Conservation (phyloP, 1,284 basidiomycete species). For the Heterobasidion parviporum region DNA sequence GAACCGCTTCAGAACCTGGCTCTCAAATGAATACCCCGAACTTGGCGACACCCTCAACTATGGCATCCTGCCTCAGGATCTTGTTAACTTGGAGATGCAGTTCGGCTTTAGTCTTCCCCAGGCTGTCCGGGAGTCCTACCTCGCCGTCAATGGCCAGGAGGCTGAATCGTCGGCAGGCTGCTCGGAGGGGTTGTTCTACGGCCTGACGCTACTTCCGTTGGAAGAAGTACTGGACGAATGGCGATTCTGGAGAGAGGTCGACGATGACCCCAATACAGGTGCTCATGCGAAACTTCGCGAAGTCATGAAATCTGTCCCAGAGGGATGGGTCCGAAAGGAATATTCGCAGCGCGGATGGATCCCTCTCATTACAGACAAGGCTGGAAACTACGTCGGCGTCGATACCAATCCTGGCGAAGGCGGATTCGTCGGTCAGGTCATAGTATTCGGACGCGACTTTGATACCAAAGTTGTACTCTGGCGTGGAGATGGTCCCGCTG, state of each 20-base stretch:
- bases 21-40: constrained; percentile 79
- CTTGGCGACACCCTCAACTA: constrained; percentile 87
- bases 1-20: constrained; percentile 70
- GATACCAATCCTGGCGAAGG: constrained; percentile 82
- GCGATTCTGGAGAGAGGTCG: constrained; percentile 89
- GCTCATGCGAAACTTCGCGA: constrained; percentile 63
- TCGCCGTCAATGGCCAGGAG: constrained; percentile 80
- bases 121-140: constrained; percentile 78
- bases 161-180: constrained; percentile 78
- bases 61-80: constrained; percentile 68
- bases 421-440: constrained; percentile 86
- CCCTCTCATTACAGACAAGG: constrained; percentile 87
- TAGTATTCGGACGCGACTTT: constrained; percentile 96
- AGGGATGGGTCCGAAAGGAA: constrained; percentile 82
- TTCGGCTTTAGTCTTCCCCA: constrained; percentile 76
- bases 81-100: constrained; percentile 72
- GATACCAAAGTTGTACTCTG: constrained; percentile 96
- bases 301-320: constrained; percentile 85
- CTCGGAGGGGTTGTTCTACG: constrained; percentile 86
- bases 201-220: constrained; percentile 74
- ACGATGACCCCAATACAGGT: constrained; percentile 75
- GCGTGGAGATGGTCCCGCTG: constrained; percentile 82
- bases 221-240: constrained; percentile 91
- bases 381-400: constrained; percentile 95
- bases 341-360: constrained; percentile 97